These are phyloP conservation scores for Chrysopogon serrulatus DNA, from an alignment of 176 grass and related monocot genomes.

Conservation along the genomic window DNA sequence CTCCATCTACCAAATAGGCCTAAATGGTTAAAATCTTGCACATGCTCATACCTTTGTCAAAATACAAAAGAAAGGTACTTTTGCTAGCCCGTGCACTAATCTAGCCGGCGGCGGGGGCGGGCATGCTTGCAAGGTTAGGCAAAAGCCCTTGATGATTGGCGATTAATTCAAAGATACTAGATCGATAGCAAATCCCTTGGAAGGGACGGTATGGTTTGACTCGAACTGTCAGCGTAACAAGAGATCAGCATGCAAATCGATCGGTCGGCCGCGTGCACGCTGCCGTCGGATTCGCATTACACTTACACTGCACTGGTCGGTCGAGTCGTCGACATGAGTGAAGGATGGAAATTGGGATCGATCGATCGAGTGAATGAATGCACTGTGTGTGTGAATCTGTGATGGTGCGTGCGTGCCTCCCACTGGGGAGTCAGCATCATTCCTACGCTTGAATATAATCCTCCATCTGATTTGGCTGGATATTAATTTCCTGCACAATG, in stretches of 20 bases:
- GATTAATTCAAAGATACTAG: background rate
- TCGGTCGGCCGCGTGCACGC: background rate
- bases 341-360: background rate
- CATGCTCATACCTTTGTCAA: too few species aligned
- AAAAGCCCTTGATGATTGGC: background rate
- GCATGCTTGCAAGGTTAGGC: too few species aligned
- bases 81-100: too few species aligned
- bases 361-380: background rate
- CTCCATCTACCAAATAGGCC: too few species aligned
- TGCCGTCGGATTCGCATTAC: background rate
- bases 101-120: too few species aligned
- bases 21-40: too few species aligned
- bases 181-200: background rate
- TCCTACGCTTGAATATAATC: background rate
- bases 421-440: constrained; percentile 31
- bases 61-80: too few species aligned
- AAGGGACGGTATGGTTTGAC: background rate
- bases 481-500: background rate
- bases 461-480: background rate
- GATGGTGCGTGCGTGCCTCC: constrained; percentile 16
- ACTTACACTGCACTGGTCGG: background rate
- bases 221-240: background rate
- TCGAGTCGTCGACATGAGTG: background rate
- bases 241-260: background rate
- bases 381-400: too few species aligned